Conservation (phyloP, 192 early-diverging fungal genomes). For the Diversispora eburnea region DNA sequence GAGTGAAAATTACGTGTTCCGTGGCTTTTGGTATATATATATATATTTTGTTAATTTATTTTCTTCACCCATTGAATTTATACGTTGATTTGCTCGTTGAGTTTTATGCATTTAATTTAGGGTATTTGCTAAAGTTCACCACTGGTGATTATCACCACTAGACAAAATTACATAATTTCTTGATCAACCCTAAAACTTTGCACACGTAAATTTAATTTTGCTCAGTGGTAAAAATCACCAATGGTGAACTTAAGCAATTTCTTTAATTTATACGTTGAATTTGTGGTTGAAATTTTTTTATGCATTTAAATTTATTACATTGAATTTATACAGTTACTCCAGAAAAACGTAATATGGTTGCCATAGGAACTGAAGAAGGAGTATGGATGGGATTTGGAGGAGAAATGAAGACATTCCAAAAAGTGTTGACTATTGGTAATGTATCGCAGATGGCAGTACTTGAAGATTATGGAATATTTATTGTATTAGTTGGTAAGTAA, state of each 20-base stretch:
- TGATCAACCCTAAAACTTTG: no score
- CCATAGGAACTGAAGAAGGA: constrained; percentile 85
- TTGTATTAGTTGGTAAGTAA: constrained; percentile 74
- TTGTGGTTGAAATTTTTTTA: no score
- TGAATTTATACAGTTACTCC: constrained; percentile 27
- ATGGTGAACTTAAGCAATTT: no score
- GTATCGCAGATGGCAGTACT: constrained; percentile 86
- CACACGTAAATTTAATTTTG: no score
- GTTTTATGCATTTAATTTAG: no score
- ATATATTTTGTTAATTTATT: background rate
- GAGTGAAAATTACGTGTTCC: constrained; percentile 58
- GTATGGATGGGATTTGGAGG: constrained; percentile 63
- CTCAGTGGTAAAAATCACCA: no score
- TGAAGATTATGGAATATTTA: constrained; percentile 70
- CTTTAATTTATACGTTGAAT: background rate
- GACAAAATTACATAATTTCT: no score
- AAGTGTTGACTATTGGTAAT: constrained; percentile 58
- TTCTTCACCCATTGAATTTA: background rate
- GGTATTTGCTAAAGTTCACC: background rate
- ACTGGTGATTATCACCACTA: no score
- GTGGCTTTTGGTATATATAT: constrained; percentile 47
- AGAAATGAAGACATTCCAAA: constrained; percentile 43
- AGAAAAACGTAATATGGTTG: constrained; percentile 61
- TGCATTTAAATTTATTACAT: background rate
- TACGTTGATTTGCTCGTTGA: background rate